These are phyloP conservation scores for Trametes polyzona DNA, from an alignment of 1,284 basidiomycete species.

Conservation along the genomic window DNA sequence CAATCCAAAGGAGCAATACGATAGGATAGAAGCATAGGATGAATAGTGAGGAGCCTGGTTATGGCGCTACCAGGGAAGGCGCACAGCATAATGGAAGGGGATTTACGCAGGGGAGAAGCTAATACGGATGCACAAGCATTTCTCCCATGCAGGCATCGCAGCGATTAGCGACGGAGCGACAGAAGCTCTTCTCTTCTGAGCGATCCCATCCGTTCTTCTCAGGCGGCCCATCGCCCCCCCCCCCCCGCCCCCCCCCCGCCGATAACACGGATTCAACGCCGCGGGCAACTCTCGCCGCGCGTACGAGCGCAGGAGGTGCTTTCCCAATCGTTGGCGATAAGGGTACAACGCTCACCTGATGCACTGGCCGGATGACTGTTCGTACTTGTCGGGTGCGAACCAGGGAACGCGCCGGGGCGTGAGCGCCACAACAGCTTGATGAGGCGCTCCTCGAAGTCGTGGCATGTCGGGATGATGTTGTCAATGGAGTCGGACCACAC, in stretches of 20 bases:
- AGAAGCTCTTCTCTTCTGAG: conserved; percentile 4
- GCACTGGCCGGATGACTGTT: conserved; percentile 34
- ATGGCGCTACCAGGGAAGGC: background rate
- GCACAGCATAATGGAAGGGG: conserved; percentile 5
- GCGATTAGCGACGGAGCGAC: background rate
- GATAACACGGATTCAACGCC: background rate
- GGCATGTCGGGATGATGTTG: conserved; percentile 68
- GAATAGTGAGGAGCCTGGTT: background rate
- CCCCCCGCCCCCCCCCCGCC: background rate
- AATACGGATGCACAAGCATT: background rate
- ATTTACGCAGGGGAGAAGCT: conserved; percentile 11
- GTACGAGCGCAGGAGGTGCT: background rate
- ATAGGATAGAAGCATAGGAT: background rate
- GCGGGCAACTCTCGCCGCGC: background rate
- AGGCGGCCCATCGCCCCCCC: background rate
- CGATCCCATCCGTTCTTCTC: conserved; percentile 4
- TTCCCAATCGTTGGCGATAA: background rate
- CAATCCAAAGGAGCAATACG: background rate
- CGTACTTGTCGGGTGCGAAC: conserved; percentile 31
- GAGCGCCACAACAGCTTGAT: conserved; percentile 76
- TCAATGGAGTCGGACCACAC: conserved; percentile 82
- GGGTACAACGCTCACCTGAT: conserved; percentile 23
- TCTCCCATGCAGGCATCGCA: background rate
- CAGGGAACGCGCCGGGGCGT: conserved; percentile 28
- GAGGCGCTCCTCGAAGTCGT: conserved; percentile 79